A percentile compares a stretch with the other conserved stretches of the same genome.
phyloP scores from a whole-genome alignment of 345 rosid species.

The Boechera divaricarpa region DNA sequence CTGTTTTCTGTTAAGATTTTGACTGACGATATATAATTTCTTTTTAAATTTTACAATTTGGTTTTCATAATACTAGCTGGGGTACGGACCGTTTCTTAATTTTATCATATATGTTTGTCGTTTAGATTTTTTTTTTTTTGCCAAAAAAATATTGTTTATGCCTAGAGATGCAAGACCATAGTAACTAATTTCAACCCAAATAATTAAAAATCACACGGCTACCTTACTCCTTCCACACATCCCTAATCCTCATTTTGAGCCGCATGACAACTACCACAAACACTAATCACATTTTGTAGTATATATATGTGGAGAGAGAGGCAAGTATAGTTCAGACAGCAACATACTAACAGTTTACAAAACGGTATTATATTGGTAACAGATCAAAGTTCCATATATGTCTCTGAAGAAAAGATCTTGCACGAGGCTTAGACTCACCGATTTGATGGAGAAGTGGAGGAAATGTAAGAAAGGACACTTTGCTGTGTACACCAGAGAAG shows the following conservation, averaged over 20 bases:
- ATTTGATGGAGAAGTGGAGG: constrained; percentile 52
- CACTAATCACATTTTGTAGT: constrained; percentile 39
- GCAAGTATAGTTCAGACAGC: constrained; percentile 42
- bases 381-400: constrained; percentile 14
- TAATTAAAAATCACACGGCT: constrained; percentile 24
- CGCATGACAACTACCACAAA: constrained; percentile 42
- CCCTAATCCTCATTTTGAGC: constrained; percentile 40
- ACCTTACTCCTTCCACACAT: constrained; percentile 47
- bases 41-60: background rate
- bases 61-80: background rate
- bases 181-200: background rate
- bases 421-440: constrained; percentile 44
- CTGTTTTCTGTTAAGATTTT: too few species aligned
- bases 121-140: background rate
- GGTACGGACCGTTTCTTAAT: background rate
- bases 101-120: background rate
- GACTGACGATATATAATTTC: too few species aligned
- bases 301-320: constrained; percentile 34
- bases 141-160: background rate
- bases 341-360: constrained; percentile 38
- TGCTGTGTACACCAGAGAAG: constrained; percentile 58
- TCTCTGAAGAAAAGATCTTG: constrained; percentile 45
- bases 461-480: constrained; percentile 59
- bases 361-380: constrained; percentile 34
- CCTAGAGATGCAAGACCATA: background rate